Conservation (phyloP, 352 stramenopile genomes). For the Phytophthora pini region DNA sequence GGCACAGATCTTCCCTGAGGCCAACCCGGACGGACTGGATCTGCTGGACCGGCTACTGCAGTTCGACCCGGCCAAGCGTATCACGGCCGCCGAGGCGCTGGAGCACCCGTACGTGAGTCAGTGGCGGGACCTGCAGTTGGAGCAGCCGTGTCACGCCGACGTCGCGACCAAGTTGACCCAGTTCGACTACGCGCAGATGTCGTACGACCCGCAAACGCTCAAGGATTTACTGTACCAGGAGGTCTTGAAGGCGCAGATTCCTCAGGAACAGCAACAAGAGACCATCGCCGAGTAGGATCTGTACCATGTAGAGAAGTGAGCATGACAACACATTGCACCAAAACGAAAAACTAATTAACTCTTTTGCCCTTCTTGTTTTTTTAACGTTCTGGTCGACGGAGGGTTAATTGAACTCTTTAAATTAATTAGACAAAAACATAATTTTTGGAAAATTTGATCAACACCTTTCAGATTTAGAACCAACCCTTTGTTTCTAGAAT, state of each 20-base stretch:
- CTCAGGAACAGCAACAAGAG: constrained; percentile 16
- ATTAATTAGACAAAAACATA: no score
- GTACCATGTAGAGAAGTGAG: constrained; percentile 39
- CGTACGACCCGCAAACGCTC: constrained; percentile 71
- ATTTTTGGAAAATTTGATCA: no score
- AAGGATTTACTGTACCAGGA: constrained; percentile 87
- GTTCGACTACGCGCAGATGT: constrained; percentile 80
- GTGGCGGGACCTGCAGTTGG: constrained; percentile 73
- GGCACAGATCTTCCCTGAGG: constrained; percentile 78
- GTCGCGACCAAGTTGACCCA: constrained; percentile 66
- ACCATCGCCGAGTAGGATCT: constrained; percentile 29
- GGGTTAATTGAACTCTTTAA: no score
- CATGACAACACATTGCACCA: no score
- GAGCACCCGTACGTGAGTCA: constrained; percentile 91
- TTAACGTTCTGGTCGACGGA: no score
- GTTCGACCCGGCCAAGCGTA: constrained; percentile 88
- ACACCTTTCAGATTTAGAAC: no score
- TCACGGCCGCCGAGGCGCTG: constrained; percentile 85
- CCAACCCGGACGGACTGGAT: constrained; percentile 87
- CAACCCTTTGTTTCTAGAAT: no score
- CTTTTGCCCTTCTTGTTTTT: no score
- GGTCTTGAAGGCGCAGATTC: constrained; percentile 73
- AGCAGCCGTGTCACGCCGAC: constrained; percentile 58
- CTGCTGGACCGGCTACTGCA: constrained; percentile 88
- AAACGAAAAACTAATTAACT: no score